These are phyloP conservation scores for Hypoxylon sp. DNA, from an alignment of 2,329 filamentous ascomycete genomes.

Conservation along the genomic window DNA sequence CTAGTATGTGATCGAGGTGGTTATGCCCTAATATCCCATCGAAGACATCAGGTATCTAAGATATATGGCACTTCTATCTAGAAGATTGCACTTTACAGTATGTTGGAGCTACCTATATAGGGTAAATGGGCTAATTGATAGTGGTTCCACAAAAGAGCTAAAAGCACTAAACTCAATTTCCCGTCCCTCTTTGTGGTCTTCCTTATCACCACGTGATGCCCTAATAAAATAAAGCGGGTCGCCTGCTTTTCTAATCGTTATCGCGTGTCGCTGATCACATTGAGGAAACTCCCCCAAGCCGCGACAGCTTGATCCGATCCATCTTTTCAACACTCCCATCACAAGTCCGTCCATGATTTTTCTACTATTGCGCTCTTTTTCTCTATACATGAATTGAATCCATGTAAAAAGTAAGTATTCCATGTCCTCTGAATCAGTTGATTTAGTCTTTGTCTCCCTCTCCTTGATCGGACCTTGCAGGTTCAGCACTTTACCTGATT, in stretches of 20 bases:
- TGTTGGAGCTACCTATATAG: not conserved
- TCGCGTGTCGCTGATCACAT: conserved; percentile 43
- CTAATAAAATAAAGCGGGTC: conserved; percentile 30
- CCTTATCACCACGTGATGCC: conserved; percentile 42
- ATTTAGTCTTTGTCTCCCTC: conserved; percentile 22
- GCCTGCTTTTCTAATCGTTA: conserved; percentile 42
- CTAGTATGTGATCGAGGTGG: no score
- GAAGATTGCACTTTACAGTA: no score
- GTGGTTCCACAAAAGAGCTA: not conserved
- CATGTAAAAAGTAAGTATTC: conserved; percentile 48
- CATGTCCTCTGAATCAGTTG: not conserved
- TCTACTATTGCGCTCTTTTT: conserved; percentile 10
- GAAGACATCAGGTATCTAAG: no score
- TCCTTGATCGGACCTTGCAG: conserved; percentile 16
- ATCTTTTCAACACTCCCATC: conserved; percentile 23
- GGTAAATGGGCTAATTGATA: not conserved
- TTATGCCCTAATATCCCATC: no score
- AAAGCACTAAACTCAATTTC: conserved; percentile 1
- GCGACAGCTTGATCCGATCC: conserved; percentile 49
- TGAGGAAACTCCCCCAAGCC: conserved; percentile 41
- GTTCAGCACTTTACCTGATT: conserved; percentile 5
- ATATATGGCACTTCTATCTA: no score
- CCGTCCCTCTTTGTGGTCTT: not conserved
- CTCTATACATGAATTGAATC: conserved; percentile 25
- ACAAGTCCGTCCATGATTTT: conserved; percentile 8